A percentile compares a stretch with the other conserved stretches of the same genome.
Conservation (phyloP, 2,329 filamentous ascomycete species). For the Aspergillus piperis region DNA sequence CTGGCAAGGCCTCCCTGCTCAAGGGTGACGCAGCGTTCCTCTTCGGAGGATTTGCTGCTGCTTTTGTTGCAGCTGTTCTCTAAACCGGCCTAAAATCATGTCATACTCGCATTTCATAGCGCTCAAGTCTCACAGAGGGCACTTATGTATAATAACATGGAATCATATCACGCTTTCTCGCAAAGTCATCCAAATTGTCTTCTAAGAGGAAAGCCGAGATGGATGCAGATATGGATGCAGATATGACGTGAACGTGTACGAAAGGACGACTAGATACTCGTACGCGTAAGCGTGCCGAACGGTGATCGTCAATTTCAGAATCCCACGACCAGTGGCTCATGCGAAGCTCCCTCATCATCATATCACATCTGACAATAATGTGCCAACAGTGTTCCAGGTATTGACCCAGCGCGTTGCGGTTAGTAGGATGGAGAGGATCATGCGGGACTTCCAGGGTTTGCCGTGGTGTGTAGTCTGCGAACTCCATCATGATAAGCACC, state of each 20-base stretch:
- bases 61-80: background rate
- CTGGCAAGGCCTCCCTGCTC: background rate
- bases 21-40: constrained; percentile 7
- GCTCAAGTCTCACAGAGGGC: too few relatives aligned
- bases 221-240: too few relatives aligned
- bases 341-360: background rate
- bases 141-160: too few relatives aligned
- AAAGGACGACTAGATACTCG: too few relatives aligned
- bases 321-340: background rate
- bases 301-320: too few relatives aligned
- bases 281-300: too few relatives aligned
- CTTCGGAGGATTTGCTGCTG: constrained; percentile 12
- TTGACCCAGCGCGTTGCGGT: background rate
- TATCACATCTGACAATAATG: background rate
- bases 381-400: background rate
- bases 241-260: too few relatives aligned
- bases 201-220: too few relatives aligned
- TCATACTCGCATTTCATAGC: too few relatives aligned
- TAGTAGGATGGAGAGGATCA: background rate
- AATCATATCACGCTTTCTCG: too few relatives aligned
- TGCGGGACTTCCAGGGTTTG: background rate
- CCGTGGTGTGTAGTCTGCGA: background rate
- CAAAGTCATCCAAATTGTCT: too few relatives aligned
- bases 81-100: background rate
- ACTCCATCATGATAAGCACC: background rate